phyloP scores from a whole-genome alignment of 1,139 yeast species.

The Neolecta irregularis region DNA sequence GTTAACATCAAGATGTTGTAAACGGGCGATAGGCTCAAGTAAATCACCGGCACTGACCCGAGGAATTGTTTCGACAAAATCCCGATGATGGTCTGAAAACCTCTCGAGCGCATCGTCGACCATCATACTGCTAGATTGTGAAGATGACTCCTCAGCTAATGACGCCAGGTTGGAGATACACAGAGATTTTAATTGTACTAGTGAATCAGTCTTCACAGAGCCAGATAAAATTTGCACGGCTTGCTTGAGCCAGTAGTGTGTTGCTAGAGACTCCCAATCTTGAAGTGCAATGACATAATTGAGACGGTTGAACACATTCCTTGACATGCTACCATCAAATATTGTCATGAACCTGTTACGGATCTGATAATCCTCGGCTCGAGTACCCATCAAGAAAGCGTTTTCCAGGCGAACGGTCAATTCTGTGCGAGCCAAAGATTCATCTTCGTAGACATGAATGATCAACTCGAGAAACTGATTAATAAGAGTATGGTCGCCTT shows the following conservation, averaged over 20 bases:
- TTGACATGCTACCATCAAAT: constrained; percentile 64
- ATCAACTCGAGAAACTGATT: constrained; percentile 74
- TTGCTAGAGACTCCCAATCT: constrained; percentile 91
- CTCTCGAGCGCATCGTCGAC: constrained; percentile 15
- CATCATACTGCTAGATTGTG: constrained; percentile 13
- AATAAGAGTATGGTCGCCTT: constrained; percentile 71
- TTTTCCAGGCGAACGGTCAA: constrained; percentile 92
- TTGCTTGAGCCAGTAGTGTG: constrained; percentile 88
- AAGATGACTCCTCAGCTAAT: constrained; percentile 12
- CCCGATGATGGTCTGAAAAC: constrained; percentile 27
- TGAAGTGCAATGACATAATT: constrained; percentile 81
- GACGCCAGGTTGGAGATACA: constrained; percentile 10
- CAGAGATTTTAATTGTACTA: constrained; percentile 4
- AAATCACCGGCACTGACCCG: constrained; percentile 43
- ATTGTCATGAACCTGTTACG: constrained; percentile 70
- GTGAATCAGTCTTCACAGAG: constrained; percentile 39
- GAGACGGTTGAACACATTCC: constrained; percentile 60
- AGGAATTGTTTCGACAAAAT: constrained; percentile 35
- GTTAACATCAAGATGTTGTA: constrained; percentile 69
- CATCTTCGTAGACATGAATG: constrained; percentile 75
- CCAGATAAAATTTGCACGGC: constrained; percentile 79
- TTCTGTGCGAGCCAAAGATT: constrained; percentile 66
- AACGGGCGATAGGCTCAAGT: constrained; percentile 55
- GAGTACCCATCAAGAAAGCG: constrained; percentile 87
- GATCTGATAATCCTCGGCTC: constrained; percentile 60